A percentile compares a stretch with the other conserved stretches of the same genome.
Evolutionary conservation across 2,329 filamentous ascomycete species (phyloP).

Genomic region (Hymenoscyphus scutula): DNA sequence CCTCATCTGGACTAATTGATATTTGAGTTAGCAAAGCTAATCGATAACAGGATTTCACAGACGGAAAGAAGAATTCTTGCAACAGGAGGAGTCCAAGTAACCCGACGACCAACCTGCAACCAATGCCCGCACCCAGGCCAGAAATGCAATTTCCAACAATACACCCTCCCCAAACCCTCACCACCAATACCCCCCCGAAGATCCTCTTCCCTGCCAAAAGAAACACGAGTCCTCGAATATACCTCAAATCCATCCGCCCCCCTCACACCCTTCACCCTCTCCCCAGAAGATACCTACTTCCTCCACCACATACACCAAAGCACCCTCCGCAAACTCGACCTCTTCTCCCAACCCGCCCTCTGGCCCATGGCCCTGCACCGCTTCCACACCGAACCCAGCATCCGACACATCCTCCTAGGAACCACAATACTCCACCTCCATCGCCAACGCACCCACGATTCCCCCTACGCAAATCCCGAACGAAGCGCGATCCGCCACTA

Average conservation of each 20-base stretch:
- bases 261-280: conserved; percentile 15
- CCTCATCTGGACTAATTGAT: not conserved
- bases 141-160: conserved; percentile 12
- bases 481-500: conserved; percentile 14
- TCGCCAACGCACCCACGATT: not conserved
- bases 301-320: conserved; percentile 16
- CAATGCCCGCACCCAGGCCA: conserved; percentile 13
- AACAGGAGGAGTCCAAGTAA: conserved; percentile 6
- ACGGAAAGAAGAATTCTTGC: conserved; percentile 1
- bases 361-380: conserved; percentile 19
- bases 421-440: conserved; percentile 12
- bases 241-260: conserved; percentile 15
- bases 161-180: conserved; percentile 7
- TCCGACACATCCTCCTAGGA: conserved; percentile 17
- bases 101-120: conserved; percentile 12
- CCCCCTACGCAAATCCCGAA: not conserved
- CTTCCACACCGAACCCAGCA: conserved; percentile 13
- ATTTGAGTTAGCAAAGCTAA: not conserved
- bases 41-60: conserved; percentile 4
- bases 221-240: conserved; percentile 12
- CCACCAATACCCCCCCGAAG: conserved; percentile 20
- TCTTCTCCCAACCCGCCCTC: conserved; percentile 7
- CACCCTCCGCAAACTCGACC: conserved; percentile 6
- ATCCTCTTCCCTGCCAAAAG: conserved; percentile 17
- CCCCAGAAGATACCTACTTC: conserved; percentile 9